Conservation (phyloP, 345 rosid genomes). For the Mercurialis annua region DNA sequence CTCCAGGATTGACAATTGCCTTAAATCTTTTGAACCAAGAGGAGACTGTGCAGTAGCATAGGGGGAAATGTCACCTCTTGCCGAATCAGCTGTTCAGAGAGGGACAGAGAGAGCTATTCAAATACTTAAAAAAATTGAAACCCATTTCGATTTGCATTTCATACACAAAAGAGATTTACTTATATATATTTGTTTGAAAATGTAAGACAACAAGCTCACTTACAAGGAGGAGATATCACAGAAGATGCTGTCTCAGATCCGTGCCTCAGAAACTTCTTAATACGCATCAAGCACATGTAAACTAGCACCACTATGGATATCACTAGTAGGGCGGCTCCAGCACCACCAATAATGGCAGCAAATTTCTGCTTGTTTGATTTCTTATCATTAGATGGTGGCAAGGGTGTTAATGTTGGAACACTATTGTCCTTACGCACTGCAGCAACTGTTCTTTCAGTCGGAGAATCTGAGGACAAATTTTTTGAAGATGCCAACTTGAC, state of each 20-base stretch:
- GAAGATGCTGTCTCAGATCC: conserved; percentile 36
- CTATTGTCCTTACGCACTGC: conserved; percentile 21
- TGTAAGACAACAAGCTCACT: conserved; percentile 6
- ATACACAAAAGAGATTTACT: neutral
- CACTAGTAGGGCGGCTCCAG: conserved; percentile 40
- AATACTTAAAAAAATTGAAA: conserved; percentile 1
- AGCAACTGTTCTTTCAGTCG: conserved; percentile 27
- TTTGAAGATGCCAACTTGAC: conserved; percentile 16
- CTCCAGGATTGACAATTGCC: conserved; percentile 33
- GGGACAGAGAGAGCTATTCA: neutral
- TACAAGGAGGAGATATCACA: conserved; percentile 34
- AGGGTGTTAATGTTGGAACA: conserved; percentile 45
- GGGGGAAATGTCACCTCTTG: conserved; percentile 23
- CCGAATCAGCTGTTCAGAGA: conserved; percentile 29
- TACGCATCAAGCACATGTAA: conserved; percentile 43
- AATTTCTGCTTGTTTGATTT: conserved; percentile 32
- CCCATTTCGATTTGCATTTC: neutral
- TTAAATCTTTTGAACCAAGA: conserved; percentile 12
- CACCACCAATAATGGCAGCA: conserved; percentile 39
- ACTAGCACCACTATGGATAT: conserved; percentile 28
- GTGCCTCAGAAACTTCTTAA: conserved; percentile 27
- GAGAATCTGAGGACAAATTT: conserved; percentile 16
- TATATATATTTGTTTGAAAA: neutral
- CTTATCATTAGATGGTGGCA: conserved; percentile 20
- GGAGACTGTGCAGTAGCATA: conserved; percentile 25